Percentiles rank a stretch among this genome's conserved stretches.
These are phyloP conservation scores for Ceratopteris richardii DNA, from an alignment of 75 land plant genomes.

Conservation along the genomic window DNA sequence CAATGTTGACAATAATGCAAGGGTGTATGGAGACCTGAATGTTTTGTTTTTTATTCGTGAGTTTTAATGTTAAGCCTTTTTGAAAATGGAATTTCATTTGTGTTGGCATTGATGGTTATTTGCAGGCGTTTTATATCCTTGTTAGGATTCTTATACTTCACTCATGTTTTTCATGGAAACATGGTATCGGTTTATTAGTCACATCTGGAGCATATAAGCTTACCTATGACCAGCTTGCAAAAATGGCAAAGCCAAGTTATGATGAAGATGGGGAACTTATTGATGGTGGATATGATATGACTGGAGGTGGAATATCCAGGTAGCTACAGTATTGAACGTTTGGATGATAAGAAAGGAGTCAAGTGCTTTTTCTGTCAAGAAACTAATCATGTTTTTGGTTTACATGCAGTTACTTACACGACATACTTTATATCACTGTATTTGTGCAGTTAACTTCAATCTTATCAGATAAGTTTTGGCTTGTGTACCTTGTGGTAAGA, in stretches of 20 bases:
- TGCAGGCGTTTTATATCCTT: constrained; percentile 54
- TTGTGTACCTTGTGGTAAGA: constrained; percentile 76
- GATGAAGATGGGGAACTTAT: constrained; percentile 71
- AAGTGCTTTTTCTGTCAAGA: background rate
- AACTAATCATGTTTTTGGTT: background rate
- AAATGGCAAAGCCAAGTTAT: constrained; percentile 75
- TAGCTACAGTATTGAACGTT: constrained; percentile 14
- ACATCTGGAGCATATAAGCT: constrained; percentile 60
- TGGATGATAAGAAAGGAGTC: background rate
- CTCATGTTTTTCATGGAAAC: constrained; percentile 79
- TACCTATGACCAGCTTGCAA: constrained; percentile 59
- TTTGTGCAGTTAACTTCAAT: constrained; percentile 85
- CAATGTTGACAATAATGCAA: too few relatives aligned
- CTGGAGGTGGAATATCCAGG: constrained; percentile 81
- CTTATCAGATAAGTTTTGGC: constrained; percentile 86
- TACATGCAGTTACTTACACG: constrained; percentile 75
- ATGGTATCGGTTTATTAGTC: constrained; percentile 55
- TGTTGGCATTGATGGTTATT: too few relatives aligned
- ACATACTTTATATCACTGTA: constrained; percentile 87
- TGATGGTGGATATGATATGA: constrained; percentile 98
- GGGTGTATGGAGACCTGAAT: too few relatives aligned
- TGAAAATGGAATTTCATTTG: too few relatives aligned
- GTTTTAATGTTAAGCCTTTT: too few relatives aligned
- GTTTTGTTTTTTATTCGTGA: too few relatives aligned
- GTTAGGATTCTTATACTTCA: constrained; percentile 52